Evolutionary conservation across 495 filamentous ascomycete genomes (phyloP), one percentile per base, ranked within the genome.

Genomic region (Cairneyella variabilis): DNA sequence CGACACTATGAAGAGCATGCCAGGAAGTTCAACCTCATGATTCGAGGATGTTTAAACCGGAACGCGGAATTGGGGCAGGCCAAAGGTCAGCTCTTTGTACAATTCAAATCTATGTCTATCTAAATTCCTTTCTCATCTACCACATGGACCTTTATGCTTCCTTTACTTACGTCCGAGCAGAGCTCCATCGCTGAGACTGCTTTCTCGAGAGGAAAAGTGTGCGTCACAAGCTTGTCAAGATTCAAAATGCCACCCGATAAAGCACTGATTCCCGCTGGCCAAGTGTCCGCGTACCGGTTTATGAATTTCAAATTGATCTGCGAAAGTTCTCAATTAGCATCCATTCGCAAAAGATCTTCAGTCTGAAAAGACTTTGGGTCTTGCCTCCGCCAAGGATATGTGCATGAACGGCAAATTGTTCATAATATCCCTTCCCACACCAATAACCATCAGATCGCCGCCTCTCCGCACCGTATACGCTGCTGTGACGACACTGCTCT

Each of bases 381-480:
- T 57, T 36, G 68, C 69, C 66, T 84, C 81, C 6, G 79, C 74
- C 25, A 84, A 56, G 11, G 76, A 80, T 43, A 85, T 58, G 57
- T 83, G 80, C 83, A 85, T 85, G 58, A 85, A 86, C 0, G 82
- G 83, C 12, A 85, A 54, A 36, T 83, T 82, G 58, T 83, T 79
- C 74, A 85, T 79, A 16, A 78, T 70, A 16, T 71, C 62, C 47
- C 73, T 79, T 4, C 83, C 82, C 2, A 85, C 81, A 0, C 83
- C 83, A 56, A 85, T 80, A 1, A 84, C 80, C 68, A 84, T 78
- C 21, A 85, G 69, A 0, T 71, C 72, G 2, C 83, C 83, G 16
- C 81, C 81, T 48, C 77, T 67, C 23, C 78, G 70, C n/a, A 69
- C 77, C n/a, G 72, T 69, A 60, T 73, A 82, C 4, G 71, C 71